These are phyloP conservation scores for Fonsecaea erecta DNA, from an alignment of 2,329 filamentous ascomycete genomes.

Conservation along the genomic window DNA sequence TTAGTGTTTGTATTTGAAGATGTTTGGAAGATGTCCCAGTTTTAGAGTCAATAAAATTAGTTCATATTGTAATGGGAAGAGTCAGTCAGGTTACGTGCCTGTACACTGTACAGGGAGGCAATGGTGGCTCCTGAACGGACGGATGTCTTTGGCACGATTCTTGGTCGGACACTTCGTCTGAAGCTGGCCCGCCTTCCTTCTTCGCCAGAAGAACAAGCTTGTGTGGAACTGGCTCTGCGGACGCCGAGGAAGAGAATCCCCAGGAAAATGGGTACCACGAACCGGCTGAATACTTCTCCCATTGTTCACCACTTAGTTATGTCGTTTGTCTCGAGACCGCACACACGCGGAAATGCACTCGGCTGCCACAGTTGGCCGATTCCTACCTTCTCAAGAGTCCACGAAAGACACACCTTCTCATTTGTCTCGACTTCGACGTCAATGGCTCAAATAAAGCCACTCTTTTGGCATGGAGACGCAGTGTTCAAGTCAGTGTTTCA, in stretches of 20 bases:
- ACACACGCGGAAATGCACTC: neutral
- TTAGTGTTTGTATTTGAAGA: too few species aligned
- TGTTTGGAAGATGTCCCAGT: too few species aligned
- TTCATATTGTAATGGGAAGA: too few species aligned
- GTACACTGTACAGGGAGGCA: too few species aligned
- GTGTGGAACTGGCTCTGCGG: neutral
- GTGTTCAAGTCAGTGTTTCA: slow-evolving; percentile 1
- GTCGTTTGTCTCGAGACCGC: neutral
- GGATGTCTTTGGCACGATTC: too few species aligned
- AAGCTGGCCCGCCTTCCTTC: too few species aligned
- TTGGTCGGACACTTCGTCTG: too few species aligned
- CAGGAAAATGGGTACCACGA: neutral
- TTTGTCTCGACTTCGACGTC: neutral
- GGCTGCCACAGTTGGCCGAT: neutral
- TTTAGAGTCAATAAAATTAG: too few species aligned
- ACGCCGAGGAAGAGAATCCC: neutral
- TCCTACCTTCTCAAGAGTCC: slow-evolving; percentile 2
- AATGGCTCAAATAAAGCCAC: neutral
- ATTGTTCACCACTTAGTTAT: neutral
- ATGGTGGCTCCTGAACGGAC: too few species aligned
- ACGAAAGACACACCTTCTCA: neutral
- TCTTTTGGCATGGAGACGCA: neutral
- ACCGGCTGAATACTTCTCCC: neutral
- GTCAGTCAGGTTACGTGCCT: too few species aligned
- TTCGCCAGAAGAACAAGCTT: neutral